Conservation (phyloP, 2,329 filamentous ascomycete species). For the Scolecobasidium constrictum region DNA sequence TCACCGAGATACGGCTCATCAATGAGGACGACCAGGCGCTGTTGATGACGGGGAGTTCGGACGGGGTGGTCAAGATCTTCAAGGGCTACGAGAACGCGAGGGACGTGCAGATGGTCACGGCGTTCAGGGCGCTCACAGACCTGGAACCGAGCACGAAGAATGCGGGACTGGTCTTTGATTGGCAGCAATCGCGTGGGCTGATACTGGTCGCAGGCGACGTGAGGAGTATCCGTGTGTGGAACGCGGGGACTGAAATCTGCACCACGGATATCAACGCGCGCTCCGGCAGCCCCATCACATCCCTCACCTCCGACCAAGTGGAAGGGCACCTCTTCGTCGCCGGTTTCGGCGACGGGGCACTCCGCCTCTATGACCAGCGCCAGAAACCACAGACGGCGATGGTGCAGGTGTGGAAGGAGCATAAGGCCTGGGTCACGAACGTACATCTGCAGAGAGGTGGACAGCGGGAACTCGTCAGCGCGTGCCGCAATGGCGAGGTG, state of each 20-base stretch:
- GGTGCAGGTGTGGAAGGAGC: conserved; percentile 95
- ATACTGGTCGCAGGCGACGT: conserved; percentile 95
- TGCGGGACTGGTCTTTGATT: conserved; percentile 93
- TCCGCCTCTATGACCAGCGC: conserved; percentile 88
- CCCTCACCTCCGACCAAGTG: conserved; percentile 92
- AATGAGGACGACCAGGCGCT: conserved; percentile 97
- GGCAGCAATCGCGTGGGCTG: conserved; percentile 95
- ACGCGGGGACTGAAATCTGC: conserved; percentile 86
- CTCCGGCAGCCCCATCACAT: conserved; percentile 91
- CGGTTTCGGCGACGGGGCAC: conserved; percentile 89
- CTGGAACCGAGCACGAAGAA: conserved; percentile 91
- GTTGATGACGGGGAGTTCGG: conserved; percentile 87
- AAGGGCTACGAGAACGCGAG: conserved; percentile 74
- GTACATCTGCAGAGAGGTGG: conserved; percentile 96
- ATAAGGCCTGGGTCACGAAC: conserved; percentile 89
- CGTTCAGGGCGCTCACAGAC: conserved; percentile 86
- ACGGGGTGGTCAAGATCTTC: conserved; percentile 89
- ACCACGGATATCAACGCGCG: conserved; percentile 87
- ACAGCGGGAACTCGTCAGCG: conserved; percentile 79
- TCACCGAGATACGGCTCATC: conserved; percentile 93
- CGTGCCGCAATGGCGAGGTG: conserved; percentile 85
- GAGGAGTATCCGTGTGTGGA: conserved; percentile 92
- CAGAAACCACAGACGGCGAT: conserved; percentile 76
- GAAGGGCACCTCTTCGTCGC: conserved; percentile 94
- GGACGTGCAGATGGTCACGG: conserved; percentile 73